Conservation (phyloP, 192 early-diverging fungal genomes). For the Coemansia sp. region DNA sequence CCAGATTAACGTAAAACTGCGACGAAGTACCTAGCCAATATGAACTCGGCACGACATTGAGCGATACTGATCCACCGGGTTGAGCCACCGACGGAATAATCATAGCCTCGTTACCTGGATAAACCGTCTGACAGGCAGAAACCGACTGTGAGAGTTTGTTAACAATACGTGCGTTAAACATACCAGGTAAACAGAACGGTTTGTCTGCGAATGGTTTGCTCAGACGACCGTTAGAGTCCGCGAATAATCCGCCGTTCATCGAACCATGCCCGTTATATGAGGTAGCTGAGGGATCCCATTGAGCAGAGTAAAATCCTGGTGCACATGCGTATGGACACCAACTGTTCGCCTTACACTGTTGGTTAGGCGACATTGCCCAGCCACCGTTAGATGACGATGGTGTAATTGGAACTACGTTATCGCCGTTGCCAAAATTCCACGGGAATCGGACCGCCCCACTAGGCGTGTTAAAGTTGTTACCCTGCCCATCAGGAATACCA, state of each 20-base stretch:
- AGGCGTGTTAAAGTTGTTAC: slow-evolving; percentile 41
- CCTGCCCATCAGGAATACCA: slow-evolving; percentile 44
- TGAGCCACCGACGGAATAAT: slow-evolving; percentile 51
- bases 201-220: slow-evolving; percentile 33
- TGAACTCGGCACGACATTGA: slow-evolving; percentile 46
- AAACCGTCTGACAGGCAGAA: slow-evolving; percentile 55
- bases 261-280: slow-evolving; percentile 42
- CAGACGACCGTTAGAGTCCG: slow-evolving; percentile 29
- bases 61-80: slow-evolving; percentile 12
- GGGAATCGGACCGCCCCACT: slow-evolving; percentile 45
- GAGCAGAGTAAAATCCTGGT: slow-evolving; percentile 51
- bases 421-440: slow-evolving; percentile 47
- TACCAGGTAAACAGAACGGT: slow-evolving; percentile 41
- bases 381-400: slow-evolving; percentile 35
- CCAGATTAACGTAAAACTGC: slow-evolving; percentile 55
- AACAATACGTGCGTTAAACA: slow-evolving; percentile 38
- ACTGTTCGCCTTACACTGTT: slow-evolving; percentile 27
- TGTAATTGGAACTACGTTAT: slow-evolving; percentile 48
- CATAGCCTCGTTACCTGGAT: slow-evolving; percentile 57
- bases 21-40: slow-evolving; percentile 57
- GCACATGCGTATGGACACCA: slow-evolving; percentile 56
- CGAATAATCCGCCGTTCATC: slow-evolving; percentile 54
- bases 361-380: slow-evolving; percentile 58
- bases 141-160: slow-evolving; percentile 47
- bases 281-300: slow-evolving; percentile 39